phyloP scores from a whole-genome alignment of 177 flowering plant species.

The Vitis hybrid region DNA sequence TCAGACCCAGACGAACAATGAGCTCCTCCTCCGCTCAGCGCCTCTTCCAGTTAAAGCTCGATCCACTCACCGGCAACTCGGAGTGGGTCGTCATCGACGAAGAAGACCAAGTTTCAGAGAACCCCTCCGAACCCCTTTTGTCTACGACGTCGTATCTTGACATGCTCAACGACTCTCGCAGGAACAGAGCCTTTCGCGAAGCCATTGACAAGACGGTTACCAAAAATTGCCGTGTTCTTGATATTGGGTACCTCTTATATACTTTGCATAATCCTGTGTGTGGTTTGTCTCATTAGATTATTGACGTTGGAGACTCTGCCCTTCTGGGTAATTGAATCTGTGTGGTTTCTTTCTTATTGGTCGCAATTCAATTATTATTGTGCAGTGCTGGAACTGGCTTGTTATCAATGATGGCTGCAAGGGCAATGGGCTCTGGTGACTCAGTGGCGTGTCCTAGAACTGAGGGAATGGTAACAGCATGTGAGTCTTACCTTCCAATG shows the following conservation, averaged over 20 bases:
- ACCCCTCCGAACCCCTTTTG: slow-evolving; percentile 34
- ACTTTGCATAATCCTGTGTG: not conserved
- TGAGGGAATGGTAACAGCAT: slow-evolving; percentile 70
- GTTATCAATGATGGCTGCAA: slow-evolving; percentile 93
- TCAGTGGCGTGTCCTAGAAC: slow-evolving; percentile 13
- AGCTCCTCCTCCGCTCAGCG: slow-evolving; percentile 41
- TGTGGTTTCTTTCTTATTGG: too few relatives aligned
- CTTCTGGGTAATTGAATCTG: too few relatives aligned
- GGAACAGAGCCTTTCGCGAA: slow-evolving; percentile 65
- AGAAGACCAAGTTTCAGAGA: slow-evolving; percentile 15
- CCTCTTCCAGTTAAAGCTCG: slow-evolving; percentile 68
- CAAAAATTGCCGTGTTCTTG: slow-evolving; percentile 81
- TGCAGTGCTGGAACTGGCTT: slow-evolving; percentile 94
- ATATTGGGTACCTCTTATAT: slow-evolving; percentile 67
- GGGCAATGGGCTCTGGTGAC: slow-evolving; percentile 54
- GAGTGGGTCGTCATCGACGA: slow-evolving; percentile 81
- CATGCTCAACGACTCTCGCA: slow-evolving; percentile 82
- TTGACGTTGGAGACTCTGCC: too few relatives aligned
- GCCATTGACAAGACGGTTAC: slow-evolving; percentile 78
- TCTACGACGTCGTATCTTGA: slow-evolving; percentile 88
- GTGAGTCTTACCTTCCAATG: slow-evolving; percentile 98
- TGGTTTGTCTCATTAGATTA: too few relatives aligned
- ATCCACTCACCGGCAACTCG: slow-evolving; percentile 78
- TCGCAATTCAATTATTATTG: not conserved
- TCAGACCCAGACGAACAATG: slow-evolving; percentile 30